Evolutionary conservation across 148 eudicot genomes (phyloP).

Genomic region (Amaranthus hypochondriacus): DNA sequence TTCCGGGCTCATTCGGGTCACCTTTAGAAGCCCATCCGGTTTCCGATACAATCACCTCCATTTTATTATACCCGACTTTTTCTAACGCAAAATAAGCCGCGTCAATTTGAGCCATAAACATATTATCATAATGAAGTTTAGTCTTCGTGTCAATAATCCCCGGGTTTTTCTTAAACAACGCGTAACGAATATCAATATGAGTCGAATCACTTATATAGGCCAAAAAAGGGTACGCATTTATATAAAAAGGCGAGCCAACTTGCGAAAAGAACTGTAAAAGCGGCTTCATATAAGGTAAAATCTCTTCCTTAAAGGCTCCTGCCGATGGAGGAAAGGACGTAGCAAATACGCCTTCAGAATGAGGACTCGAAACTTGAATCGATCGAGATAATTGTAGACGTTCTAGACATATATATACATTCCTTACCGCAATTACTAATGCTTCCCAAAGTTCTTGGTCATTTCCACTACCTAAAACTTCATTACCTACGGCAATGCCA

Average conservation of each 20-base stretch:
- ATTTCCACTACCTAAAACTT: constrained; percentile 41
- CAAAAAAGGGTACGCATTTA: constrained; percentile 77
- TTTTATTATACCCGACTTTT: constrained; percentile 53
- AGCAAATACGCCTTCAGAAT: constrained; percentile 69
- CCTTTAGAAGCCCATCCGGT: constrained; percentile 93
- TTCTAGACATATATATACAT: constrained; percentile 53
- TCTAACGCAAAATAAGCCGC: constrained; percentile 73
- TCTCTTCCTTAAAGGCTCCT: constrained; percentile 58
- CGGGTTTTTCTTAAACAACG: constrained; percentile 45
- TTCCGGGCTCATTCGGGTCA: constrained; percentile 57
- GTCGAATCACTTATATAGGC: constrained; percentile 69
- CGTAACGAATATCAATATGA: constrained; percentile 58
- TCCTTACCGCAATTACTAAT: constrained; percentile 51
- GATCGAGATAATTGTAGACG: constrained; percentile 29
- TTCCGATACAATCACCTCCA: constrained; percentile 80
- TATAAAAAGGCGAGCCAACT: constrained; percentile 59
- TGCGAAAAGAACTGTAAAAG: constrained; percentile 53
- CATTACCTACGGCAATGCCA: constrained; percentile 85
- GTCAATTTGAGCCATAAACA: constrained; percentile 79
- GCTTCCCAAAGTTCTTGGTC: constrained; percentile 57
- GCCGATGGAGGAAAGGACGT: constrained; percentile 69
- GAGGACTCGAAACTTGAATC: constrained; percentile 65
- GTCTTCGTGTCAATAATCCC: constrained; percentile 60
- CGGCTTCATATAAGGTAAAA: constrained; percentile 66
- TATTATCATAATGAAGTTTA: constrained; percentile 68